Percentiles rank a stretch among this genome's conserved stretches.
Conservation (phyloP, 306 rosid species). For the Oemleria cerasiformis region DNA sequence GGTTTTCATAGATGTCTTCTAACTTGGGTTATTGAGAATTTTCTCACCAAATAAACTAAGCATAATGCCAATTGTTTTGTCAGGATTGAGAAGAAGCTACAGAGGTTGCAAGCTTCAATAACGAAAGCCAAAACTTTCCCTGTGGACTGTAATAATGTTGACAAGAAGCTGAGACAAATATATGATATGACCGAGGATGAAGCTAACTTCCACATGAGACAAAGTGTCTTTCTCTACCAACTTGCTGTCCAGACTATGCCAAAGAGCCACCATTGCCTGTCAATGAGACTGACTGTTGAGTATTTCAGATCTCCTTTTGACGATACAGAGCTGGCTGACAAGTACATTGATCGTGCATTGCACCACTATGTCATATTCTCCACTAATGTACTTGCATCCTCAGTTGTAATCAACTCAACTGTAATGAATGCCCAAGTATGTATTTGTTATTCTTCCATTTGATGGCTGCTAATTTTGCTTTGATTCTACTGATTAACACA, state of each 20-base stretch:
- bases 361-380: constrained; percentile 82
- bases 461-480: constrained; percentile 17
- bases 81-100: constrained; percentile 66
- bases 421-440: constrained; percentile 73
- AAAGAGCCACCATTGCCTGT: constrained; percentile 86
- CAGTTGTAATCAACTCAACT: constrained; percentile 90
- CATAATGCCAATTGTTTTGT: constrained; percentile 29
- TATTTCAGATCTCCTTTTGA: constrained; percentile 59
- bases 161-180: constrained; percentile 93
- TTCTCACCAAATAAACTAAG: constrained; percentile 15
- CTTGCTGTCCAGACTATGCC: constrained; percentile 97
- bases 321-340: constrained; percentile 50
- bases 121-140: constrained; percentile 63
- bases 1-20: constrained; percentile 4
- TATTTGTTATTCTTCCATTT: constrained; percentile 11
- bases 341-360: constrained; percentile 61
- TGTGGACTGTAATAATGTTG: constrained; percentile 87
- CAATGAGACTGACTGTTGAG: constrained; percentile 89
- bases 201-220: constrained; percentile 92
- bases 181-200: constrained; percentile 94
- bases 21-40: neutral
- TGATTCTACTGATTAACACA: constrained; percentile 25
- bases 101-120: constrained; percentile 59
- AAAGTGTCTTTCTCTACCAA: constrained; percentile 94
- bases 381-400: constrained; percentile 78